Base-by-base conservation (phyloP, 140 eudicot species). In the Flaveria floridana region DNA sequence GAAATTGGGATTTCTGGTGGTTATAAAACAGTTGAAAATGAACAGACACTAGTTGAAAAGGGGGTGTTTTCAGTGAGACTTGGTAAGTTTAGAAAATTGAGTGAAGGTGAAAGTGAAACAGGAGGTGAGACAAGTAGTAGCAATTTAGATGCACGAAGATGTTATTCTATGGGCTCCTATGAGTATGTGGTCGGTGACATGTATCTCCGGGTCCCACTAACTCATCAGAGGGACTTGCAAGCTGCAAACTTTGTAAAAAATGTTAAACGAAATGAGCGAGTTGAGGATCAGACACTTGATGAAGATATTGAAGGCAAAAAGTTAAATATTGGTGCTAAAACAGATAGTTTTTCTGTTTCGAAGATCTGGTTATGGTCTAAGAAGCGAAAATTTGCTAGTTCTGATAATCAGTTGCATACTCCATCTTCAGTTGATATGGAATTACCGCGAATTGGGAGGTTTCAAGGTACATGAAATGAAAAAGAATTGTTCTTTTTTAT, bases 101-200 rank as follows among this genome's bases (percentile, higher is more conserved):
- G 80, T 52, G 84, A 69, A 69, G 82, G 78, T 14, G 82, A 62
- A 3, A 86, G 61, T 13, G 88, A 76, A 25, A 72, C 68, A 1
- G 83, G 42, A 26, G 92, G 92, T 7, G 97, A 91, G 82, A 86
- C 90, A 37, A 91, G 97, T 79, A 86, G 87, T 64, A 88, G 91
- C 69, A 88, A 75, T 53, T 85, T 91, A 82, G 97, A 88, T 78
- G 95, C 90, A 15, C 80, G 97, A 68, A 85, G 97, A 76, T 91
- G 97, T 66, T 91, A 75, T 69, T 91, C 97, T 4, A 78, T 91
- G 91, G 97, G 97, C 55, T 91, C 97, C 1, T 91, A 87, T 84
- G 93, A 87, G 75, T 91, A 91, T 74, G 92, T 91, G 70, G 91
- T 86, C 15, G 91, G 89, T 26, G 87, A 88, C 15, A 75, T 89